Base-by-base conservation (phyloP, 805 yeast genomes). In the Clavispora asparagi region DNA sequence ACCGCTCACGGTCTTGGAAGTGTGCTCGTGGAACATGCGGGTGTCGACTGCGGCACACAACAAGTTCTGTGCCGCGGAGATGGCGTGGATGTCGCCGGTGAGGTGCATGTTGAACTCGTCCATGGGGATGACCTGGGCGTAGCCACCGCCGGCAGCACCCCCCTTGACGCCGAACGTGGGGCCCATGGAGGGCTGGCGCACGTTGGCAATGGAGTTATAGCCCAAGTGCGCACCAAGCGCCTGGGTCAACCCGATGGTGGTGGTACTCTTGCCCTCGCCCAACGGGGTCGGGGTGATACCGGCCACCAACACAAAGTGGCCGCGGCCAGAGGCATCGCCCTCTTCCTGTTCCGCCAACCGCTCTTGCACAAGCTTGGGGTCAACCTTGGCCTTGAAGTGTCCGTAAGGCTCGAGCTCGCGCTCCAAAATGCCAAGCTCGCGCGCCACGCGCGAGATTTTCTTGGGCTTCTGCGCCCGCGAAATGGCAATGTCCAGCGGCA, bases 91-190 rank as follows among this genome's bases (percentile, higher is more conserved):
- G 65, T 92, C 99, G 63, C 98, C 98, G 42, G 98, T 92, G 55
- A 92, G 76, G 65, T 92, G 98, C 87, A 94, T 81, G 73, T 94
- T 92, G 76, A 92, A 92, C 70, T 92, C 97, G 68, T 92, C 99
- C 97, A 92, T 92, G 43, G 98, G 98, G 58, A 92, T 91, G 40
- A 92, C 98, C 71, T 92, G 98, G 2, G 98, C 79, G 68, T 90
- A 92, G 41, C 98, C 98, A 63, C 98, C 99, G 58, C 99, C 99
- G 16, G 98, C 98, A 47, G 99, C 99, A 67, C 98, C 98, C 61
- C 99, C 99, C 72, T 92, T 92, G 59, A 92, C 90, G 66, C 99
- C 99, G 60, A 92, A 92, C 16, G 98, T 92, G 43, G 99, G 99
- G 35, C 98, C 98, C 97, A 92, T 89, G 9, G 95, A 86, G 27